Base-by-base conservation (phyloP, 2,329 filamentous ascomycete species). In the Chrysoporthe puriensis region DNA sequence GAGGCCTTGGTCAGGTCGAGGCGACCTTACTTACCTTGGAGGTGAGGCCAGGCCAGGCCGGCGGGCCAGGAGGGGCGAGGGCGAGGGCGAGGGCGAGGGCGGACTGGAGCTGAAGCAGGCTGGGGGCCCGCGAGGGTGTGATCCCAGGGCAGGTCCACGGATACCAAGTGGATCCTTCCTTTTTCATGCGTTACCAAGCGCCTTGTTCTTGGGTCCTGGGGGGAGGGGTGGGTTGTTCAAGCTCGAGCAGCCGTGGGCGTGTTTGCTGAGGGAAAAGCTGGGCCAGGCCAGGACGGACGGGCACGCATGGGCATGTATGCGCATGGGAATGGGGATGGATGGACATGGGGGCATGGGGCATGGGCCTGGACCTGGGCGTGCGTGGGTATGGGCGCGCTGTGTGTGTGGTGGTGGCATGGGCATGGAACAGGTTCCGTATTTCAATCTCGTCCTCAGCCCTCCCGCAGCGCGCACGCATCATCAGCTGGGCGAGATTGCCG, bases 81-180 rank as follows among this genome's bases (percentile, higher is more conserved):
- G 26, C 18, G 59, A 61, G 59, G 40, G 26, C 18, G 43, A 34
- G 43, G 21, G 59, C 21, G 59, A 60, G 57, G 57, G 36, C 18
- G 57, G 14, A 40, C 57, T 60, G 57, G 44, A 21, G 57, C 57
- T 60, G 57, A 60, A 32, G 57, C 42, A 60, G 21, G 57, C 40
- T 60, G 34, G n/a, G 36, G 57, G n/a, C 36, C 57, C 42, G 57
- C 40, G 57, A 61, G 59, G 43, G 59, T 61, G n/a, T 26, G 43
- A 50, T 59, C 48, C 9, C 42, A 48, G 52, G 62, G 34, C 52
- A 58, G 42, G 62, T 64, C 62, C 21, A 61, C 43, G 42, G 59
- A 26, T 42, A 42, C 50, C 42, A 58, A 64, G 62, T 64, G 62
- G 62, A 48, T 48, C 62, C 62, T 58, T 34, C 52, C 62, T 58